Base-by-base conservation (phyloP, 805 yeast genomes). In the Barnettozyma californica region DNA sequence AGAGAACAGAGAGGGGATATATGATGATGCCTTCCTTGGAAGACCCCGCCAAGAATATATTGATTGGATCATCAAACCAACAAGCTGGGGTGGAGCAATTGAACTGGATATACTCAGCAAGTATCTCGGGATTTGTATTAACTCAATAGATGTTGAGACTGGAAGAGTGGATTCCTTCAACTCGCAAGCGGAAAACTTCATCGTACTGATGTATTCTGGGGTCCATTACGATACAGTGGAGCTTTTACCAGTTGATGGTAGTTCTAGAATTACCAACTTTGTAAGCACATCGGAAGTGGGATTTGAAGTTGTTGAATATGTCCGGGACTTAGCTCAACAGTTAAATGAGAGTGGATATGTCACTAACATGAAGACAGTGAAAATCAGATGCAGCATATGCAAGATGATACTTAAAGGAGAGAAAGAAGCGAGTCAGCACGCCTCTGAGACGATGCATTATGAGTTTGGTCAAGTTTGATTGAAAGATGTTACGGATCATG, bases 11-110 rank as follows among this genome's bases (percentile, higher is more conserved):
- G 66, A 64, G n/a, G 66, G 63, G 1, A 71, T 68, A 16, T 85
- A 79, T 61, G 71, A 69, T 43, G 82, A 75, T 35, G 83, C 78
- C 0, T 74, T 83, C 3, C 66, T 86, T 42, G 90, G 87, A 3
- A 55, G 70, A 69, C 65, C 75, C 0, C 62, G 67, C 2, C 58
- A 60, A 0, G 75, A 76, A 9, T 86, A 86, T 59, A 65, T 76
- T 31, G 52, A 65, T 7, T 86, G 94, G 92, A 86, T 86, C 20
- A 54, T 60, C 41, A 67, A 73, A 48, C 74, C 73, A 18, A 79
- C 73, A 33, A 74, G 84, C 16, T 86, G 94, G 95, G 95, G 95
- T 27, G 95, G 95, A 7, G 92, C 88, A 2, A 84, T 86, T 43
- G 95, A 86, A 60, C 65, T 85, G 41, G 78, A 81, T 9, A 82